Conservation (phyloP, 768 basidiomycete species). For the Exsudoporus frostii region DNA sequence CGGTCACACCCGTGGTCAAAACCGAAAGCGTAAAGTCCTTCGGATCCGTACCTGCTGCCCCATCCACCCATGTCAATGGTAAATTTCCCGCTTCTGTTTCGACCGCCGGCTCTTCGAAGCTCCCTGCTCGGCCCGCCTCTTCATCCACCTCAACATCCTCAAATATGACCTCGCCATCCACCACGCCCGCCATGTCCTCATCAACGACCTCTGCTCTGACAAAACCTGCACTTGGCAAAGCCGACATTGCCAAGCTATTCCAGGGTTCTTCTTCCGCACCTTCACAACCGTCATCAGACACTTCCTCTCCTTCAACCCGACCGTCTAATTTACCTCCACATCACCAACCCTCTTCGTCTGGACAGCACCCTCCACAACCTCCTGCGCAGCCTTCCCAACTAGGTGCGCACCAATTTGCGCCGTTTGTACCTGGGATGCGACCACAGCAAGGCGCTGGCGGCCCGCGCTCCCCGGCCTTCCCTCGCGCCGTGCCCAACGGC, state of each 20-base stretch:
- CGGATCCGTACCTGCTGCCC: constrained; percentile 65
- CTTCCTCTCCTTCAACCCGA: constrained; percentile 56
- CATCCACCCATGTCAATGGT: constrained; percentile 54
- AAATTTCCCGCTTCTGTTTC: constrained; percentile 50
- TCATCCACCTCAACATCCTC: constrained; percentile 25
- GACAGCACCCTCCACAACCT: constrained; percentile 37
- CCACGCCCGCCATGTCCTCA: constrained; percentile 31
- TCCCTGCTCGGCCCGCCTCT: constrained; percentile 26
- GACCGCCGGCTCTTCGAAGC: constrained; percentile 36
- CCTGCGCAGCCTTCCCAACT: constrained; percentile 39
- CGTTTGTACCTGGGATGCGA: constrained; percentile 51
- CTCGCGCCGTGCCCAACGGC: constrained; percentile 63
- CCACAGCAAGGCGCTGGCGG: constrained; percentile 45
- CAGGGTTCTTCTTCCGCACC: constrained; percentile 36
- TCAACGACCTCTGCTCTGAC: constrained; percentile 35
- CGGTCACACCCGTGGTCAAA: constrained; percentile 60
- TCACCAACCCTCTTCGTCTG: constrained; percentile 38
- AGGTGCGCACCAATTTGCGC: constrained; percentile 41
- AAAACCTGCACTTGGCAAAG: constrained; percentile 32
- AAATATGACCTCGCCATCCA: constrained; percentile 29
- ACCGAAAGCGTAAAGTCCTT: constrained; percentile 77
- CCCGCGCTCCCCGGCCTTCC: constrained; percentile 67
- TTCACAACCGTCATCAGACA: constrained; percentile 50
- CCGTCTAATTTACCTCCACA: constrained; percentile 51
- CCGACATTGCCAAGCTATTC: constrained; percentile 43